A percentile compares a stretch with the other conserved stretches of the same genome.
phyloP scores from a whole-genome alignment of 148 eudicot genomes.

The Nepenthes gracilis region DNA sequence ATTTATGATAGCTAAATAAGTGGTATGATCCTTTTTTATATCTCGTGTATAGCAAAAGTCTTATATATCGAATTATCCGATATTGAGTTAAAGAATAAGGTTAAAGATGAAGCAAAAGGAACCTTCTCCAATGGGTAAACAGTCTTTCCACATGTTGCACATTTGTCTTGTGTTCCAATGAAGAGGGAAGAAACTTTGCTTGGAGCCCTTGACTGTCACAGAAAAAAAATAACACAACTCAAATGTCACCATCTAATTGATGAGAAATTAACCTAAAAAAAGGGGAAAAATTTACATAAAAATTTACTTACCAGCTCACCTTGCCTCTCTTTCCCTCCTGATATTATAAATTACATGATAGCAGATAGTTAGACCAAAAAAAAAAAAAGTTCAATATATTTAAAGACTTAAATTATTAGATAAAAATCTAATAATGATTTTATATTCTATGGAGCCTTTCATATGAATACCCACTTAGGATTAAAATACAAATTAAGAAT shows the following conservation, averaged over 20 bases:
- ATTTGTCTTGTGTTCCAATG: slow-evolving; percentile 85
- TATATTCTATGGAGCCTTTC: too few species aligned
- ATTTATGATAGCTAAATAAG: too few species aligned
- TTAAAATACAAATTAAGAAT: too few species aligned
- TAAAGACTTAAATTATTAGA: too few species aligned
- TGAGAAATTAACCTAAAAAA: not conserved
- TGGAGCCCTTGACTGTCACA: slow-evolving; percentile 43
- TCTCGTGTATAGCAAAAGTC: too few species aligned
- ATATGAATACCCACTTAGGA: too few species aligned
- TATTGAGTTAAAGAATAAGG: too few species aligned
- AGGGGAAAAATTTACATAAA: too few species aligned
- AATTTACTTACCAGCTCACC: slow-evolving; percentile 36
- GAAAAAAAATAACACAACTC: not conserved
- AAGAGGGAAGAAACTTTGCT: slow-evolving; percentile 63
- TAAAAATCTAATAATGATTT: too few species aligned
- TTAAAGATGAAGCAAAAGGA: not conserved
- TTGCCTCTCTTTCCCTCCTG: slow-evolving; percentile 45
- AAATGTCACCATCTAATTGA: not conserved
- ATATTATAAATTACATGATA: not conserved
- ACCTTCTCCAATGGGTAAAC: slow-evolving; percentile 96
- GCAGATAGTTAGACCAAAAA: not conserved
- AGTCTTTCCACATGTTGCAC: slow-evolving; percentile 68
- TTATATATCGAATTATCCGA: too few species aligned
- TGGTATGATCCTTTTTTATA: too few species aligned
- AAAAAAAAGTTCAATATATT: too few species aligned